phyloP scores from a whole-genome alignment of 805 yeast genomes.

The Saccharomycopsis javanensis region DNA sequence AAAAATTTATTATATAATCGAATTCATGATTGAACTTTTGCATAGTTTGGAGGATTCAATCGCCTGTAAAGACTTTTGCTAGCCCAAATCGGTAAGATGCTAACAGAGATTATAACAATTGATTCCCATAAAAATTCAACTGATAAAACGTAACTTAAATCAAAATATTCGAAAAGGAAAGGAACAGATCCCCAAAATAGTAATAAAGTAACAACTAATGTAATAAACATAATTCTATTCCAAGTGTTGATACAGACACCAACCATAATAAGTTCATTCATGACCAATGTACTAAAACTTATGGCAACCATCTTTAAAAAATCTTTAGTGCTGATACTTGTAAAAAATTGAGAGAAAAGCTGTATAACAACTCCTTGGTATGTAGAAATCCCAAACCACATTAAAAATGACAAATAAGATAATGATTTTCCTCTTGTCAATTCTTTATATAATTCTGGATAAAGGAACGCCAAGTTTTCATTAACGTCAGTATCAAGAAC shows the following conservation, averaged over 20 bases:
- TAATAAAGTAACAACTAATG: slow-evolving; percentile 61
- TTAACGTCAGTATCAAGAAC: slow-evolving; percentile 88
- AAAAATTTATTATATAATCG: neutral
- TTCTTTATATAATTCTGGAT: slow-evolving; percentile 93
- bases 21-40: slow-evolving; percentile 67
- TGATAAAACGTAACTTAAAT: slow-evolving; percentile 50
- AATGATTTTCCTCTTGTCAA: slow-evolving; percentile 79
- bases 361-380: slow-evolving; percentile 88
- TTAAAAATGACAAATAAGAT: slow-evolving; percentile 78
- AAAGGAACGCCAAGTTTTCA: slow-evolving; percentile 76
- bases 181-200: slow-evolving; percentile 72
- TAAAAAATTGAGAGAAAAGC: slow-evolving; percentile 66
- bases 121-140: slow-evolving; percentile 62
- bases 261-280: slow-evolving; percentile 89
- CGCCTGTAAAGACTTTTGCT: slow-evolving; percentile 64
- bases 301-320: slow-evolving; percentile 78
- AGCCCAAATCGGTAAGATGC: slow-evolving; percentile 85
- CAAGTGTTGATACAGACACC: slow-evolving; percentile 88
- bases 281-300: slow-evolving; percentile 66
- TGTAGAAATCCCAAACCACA: slow-evolving; percentile 84
- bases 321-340: slow-evolving; percentile 43
- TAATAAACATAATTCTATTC: slow-evolving; percentile 65
- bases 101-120: slow-evolving; percentile 50
- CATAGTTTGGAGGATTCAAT: slow-evolving; percentile 89
- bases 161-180: slow-evolving; percentile 78